Evolutionary conservation across 208 protist genomes (phyloP), one percentile per base, ranked within the genome.

Genomic region (Trypanosomatidae sp.): DNA sequence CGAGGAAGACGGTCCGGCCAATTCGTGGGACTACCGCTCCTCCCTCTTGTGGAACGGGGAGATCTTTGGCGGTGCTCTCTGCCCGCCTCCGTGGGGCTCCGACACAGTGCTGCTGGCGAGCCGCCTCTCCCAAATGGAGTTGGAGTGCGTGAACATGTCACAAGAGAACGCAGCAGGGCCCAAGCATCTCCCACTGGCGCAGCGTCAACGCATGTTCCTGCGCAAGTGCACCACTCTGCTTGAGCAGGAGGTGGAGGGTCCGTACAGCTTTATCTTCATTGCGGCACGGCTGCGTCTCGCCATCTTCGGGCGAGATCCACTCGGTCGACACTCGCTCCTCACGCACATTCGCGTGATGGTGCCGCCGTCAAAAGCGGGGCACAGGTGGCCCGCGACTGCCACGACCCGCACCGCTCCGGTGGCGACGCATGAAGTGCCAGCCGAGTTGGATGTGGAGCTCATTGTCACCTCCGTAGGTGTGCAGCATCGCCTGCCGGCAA

Each of bases 31-130:
- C 65, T 69, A 49, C 53, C 71, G 62, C 36, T 84, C 82, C 30
- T 96, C 90, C 44, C 77, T 97, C 75, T 44, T 91, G 76, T 94
- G 88, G 90, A 97, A 97, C 73, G 92, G 92, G 0, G 92, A 97
- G 70, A 89, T 97, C 47, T 97, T 97, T 71, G 84, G 86, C 49
- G 92, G 92, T 12, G 44, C 77, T 15, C 64, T 96, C 50, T 87
- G 87, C 50, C 82, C 89, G 3, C 77, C 89, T 19, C 77, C 84
- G 52, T 84, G 80, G 75, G 85, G 76, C n/a, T 93, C 87, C 17
- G 92, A 96, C 78, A 96, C 92, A 5, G 82, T 82, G 44, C 82
- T 80, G 44, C 55, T 96, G 56, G 86, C 86, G 19, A 81, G 79
- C 56, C 77, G 82, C 3, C 82, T 96, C 49, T 82, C 78, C 59